Percentiles rank a stretch among this genome's conserved stretches.
phyloP scores from a whole-genome alignment of 148 eudicot genomes.

The Pharnaceum exiguum region DNA sequence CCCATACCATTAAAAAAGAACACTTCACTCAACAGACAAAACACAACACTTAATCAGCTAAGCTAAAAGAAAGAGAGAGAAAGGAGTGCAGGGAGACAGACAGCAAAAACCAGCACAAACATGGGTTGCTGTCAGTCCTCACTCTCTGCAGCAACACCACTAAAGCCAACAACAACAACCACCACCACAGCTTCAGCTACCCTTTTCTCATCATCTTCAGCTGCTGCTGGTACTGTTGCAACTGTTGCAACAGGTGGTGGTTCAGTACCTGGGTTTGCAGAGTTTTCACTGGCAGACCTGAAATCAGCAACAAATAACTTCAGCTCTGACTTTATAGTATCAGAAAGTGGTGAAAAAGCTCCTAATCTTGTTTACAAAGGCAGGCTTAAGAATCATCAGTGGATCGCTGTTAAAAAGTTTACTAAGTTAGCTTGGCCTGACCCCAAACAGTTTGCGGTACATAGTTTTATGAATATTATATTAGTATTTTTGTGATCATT shows the following conservation, averaged over 20 bases:
- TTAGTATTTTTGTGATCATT: not conserved
- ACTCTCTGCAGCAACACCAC: conserved; percentile 3
- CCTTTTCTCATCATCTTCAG: too few species aligned
- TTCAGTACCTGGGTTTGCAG: conserved; percentile 47
- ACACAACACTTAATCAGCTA: too few species aligned
- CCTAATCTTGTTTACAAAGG: conserved; percentile 78
- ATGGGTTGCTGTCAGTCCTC: conserved; percentile 69
- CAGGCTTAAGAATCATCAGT: conserved; percentile 46
- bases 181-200: conserved; percentile 17
- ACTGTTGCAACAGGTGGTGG: too few species aligned
- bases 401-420: conserved; percentile 85
- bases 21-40: not conserved
- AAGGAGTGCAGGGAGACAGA: not conserved
- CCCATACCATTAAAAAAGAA: too few species aligned
- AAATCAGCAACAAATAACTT: conserved; percentile 71
- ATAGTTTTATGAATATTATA: not conserved
- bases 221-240: not conserved
- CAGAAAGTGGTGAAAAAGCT: conserved; percentile 74
- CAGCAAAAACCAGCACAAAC: not conserved
- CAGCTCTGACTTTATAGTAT: conserved; percentile 58
- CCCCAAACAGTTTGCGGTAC: conserved; percentile 78
- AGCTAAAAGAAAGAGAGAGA: conserved; percentile 3
- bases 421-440: conserved; percentile 83
- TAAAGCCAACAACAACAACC: conserved; percentile 7
- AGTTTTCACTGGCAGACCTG: conserved; percentile 54